Evolutionary conservation across 2,329 filamentous ascomycete species (phyloP), one percentile per base, ranked within the genome.

Genomic region (Aspergillus sp.): DNA sequence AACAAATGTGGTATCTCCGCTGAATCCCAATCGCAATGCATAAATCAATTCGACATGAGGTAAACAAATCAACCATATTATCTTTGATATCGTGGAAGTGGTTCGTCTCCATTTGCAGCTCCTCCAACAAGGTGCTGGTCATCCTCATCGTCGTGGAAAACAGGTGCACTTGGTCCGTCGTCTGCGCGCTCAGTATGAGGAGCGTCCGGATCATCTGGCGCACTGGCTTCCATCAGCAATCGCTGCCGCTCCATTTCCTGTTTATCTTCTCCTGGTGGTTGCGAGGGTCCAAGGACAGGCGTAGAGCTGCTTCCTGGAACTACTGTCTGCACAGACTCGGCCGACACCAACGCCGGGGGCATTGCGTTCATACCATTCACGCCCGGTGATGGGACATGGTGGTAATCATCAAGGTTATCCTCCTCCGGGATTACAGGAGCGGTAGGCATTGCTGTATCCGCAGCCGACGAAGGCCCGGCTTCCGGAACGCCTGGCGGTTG

Each of bases 161-260:
- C 73, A 4, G 86, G 86, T 5, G 87, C 86, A 46, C 82, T 84
- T 2, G 85, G 83, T n/a, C 64, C 65, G 40, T 65, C 63, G 5
- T 63, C 41, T 15, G 55, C 17, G 56, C 42, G 41, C 54, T 54
- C 56, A 55, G 45, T 42, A 27, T 37, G 34, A 24, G 30, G 37
- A 4, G 40, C 60, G 49, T 65, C 64, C 2, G 53, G 56, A 15
- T 67, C 68, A 30, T 69, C 65, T n/a, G 88, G 88, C 8, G 84
- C 83, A 70, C 87, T 89, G 7, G 84, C 84, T 66, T 89, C 82
- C 51, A 80, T 77, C 59, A 89, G 77, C n/a, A 90, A 72, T 39
- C 87, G 79, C 56, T 78, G 82, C 19, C 86, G 80, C 70, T 93
- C 89, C 6, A 91, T 77, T 70, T 96, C 91, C 65, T 88, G 86